Base-by-base conservation (phyloP, 2,329 filamentous ascomycete genomes). In the Aureobasidium sp. region DNA sequence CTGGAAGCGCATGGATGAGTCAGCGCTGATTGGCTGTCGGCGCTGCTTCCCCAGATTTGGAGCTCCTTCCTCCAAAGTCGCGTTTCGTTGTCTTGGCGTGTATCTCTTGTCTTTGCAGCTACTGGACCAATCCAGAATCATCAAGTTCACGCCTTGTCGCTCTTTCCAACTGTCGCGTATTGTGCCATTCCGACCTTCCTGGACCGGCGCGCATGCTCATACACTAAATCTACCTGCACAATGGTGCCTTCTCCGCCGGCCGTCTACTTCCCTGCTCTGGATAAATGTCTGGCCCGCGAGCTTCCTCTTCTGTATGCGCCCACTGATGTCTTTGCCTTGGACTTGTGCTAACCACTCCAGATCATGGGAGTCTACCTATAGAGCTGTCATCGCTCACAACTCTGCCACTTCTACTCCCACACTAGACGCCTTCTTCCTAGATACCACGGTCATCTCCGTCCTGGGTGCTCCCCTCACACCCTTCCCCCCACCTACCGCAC, bases 251-350 rank as follows among this genome's bases (percentile, higher is more conserved):
- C 61, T 33, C 54, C 54, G 17, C 35, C 45, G 54, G 54, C 61
- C 27, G 61, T 61, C 73, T 94, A 92, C 78, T 89, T 95, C 71
- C 90, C 92, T 71, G 85, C 91, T 71, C 81, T 97, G 75, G 88
- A 91, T 76, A 86, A 89, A 73, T 95, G 90, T 77, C 82, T 97
- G 70, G 87, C 84, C 69, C 90, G 90, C 77, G 86, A 93, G 74
- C 83, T 84, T 70, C 82, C 88, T 72, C 81, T 97, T 70, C 82
- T 96, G 89, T 96, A 82, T 73, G 86, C 81, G 65, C 58, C 60
- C 40, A 4, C 33, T 49, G 59, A 60, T 4, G 11, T 15, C 15
- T 12, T 35, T 56, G 24, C 48, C 54, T 69, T 11, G 9, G n/a
- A 22, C 37, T 24, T 15, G 12, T 37, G 5, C 49, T 56, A 42